Conservation (phyloP, 2,329 filamentous ascomycete genomes). For the Fusarium metavorans region DNA sequence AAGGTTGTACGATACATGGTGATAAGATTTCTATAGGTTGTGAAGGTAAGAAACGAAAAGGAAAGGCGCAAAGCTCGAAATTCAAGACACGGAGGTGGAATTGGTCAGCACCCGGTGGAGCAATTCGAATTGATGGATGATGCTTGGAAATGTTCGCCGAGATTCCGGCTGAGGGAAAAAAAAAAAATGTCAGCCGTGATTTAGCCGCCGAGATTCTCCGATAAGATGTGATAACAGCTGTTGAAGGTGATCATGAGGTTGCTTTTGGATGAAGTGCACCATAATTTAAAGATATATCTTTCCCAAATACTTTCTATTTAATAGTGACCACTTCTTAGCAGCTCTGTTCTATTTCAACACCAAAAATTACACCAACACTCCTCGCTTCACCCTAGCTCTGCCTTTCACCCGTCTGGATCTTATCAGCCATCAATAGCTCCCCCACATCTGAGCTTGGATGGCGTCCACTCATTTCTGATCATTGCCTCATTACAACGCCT, state of each 20-base stretch:
- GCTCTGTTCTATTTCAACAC: neutral
- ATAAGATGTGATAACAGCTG: conserved; percentile 19
- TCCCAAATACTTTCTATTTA: neutral
- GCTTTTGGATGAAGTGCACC: neutral
- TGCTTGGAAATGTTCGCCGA: conserved; percentile 32
- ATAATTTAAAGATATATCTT: neutral
- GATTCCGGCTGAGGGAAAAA: conserved; percentile 30
- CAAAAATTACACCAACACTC: neutral
- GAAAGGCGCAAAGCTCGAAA: conserved; percentile 8
- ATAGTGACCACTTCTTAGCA: neutral
- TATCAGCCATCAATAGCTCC: conserved; percentile 34
- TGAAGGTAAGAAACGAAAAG: neutral
- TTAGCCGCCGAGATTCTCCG: conserved; percentile 33
- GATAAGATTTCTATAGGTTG: conserved; percentile 3
- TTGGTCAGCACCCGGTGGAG: conserved; percentile 41
- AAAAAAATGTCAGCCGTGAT: conserved; percentile 31
- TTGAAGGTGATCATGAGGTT: neutral
- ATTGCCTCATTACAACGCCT: neutral
- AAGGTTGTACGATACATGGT: conserved; percentile 66
- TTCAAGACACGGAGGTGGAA: conserved; percentile 27
- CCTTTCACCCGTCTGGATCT: conserved; percentile 6
- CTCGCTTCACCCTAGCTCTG: neutral
- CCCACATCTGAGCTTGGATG: conserved; percentile 18
- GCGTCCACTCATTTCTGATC: conserved; percentile 24
- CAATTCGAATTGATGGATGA: conserved; percentile 22